Evolutionary conservation across 2,329 filamentous ascomycete species (phyloP).

Genomic region (Cytospora mali): DNA sequence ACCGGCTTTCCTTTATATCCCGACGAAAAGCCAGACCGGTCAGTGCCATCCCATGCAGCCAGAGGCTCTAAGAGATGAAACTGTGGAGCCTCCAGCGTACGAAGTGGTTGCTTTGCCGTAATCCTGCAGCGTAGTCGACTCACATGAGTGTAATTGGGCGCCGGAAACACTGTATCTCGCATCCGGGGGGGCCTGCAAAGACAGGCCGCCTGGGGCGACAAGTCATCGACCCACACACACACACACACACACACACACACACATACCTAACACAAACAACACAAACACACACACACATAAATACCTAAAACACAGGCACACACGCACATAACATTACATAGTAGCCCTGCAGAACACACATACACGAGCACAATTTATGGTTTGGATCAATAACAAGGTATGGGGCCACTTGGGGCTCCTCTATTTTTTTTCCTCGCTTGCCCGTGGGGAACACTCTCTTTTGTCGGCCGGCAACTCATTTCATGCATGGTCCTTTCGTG

Average conservation of each 20-base stretch:
- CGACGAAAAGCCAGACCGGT: conserved; percentile 8
- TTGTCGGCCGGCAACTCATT: not conserved
- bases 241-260: not conserved
- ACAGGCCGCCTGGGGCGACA: not conserved
- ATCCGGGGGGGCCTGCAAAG: conserved; percentile 3
- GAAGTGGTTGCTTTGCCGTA: conserved; percentile 13
- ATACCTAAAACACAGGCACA: too few relatives aligned
- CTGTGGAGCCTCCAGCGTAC: conserved; percentile 7
- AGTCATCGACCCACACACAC: not conserved
- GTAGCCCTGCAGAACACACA: too few relatives aligned
- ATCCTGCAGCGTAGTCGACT: conserved; percentile 13
- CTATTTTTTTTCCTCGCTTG: too few relatives aligned
- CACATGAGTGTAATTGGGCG: conserved; percentile 13
- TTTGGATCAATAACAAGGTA: not conserved
- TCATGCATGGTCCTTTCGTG: too few relatives aligned
- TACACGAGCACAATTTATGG: not conserved
- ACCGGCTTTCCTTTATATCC: conserved; percentile 1
- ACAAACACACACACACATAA: not conserved
- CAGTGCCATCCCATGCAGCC: conserved; percentile 3
- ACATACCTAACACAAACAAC: too few relatives aligned
- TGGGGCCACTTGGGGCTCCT: not conserved
- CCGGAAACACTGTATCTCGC: conserved; percentile 5
- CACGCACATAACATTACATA: too few relatives aligned
- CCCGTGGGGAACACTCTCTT: too few relatives aligned
- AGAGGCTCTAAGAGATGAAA: conserved; percentile 12